Percentiles rank a stretch among this genome's conserved stretches.
Evolutionary conservation across 139 green algal genomes (phyloP).

Genomic region (Coccomyxa sp.): DNA sequence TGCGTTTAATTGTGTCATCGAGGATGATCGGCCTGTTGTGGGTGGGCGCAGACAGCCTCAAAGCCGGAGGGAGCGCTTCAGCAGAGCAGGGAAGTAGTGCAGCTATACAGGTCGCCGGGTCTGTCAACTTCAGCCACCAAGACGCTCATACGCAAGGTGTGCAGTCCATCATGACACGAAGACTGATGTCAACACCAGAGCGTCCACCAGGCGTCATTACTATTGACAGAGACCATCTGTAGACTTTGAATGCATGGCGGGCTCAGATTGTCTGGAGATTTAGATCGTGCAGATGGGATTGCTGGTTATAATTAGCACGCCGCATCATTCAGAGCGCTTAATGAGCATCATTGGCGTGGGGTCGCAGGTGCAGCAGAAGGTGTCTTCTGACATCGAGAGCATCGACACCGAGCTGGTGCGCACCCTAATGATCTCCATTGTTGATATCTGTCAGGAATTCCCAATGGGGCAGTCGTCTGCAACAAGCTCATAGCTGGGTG

Average conservation of each 20-base stretch:
- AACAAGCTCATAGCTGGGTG: background rate
- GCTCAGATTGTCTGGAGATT: background rate
- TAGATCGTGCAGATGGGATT: background rate
- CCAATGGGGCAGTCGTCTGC: background rate
- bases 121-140: slow-evolving; percentile 48
- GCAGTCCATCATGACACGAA: background rate
- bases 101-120: slow-evolving; percentile 82
- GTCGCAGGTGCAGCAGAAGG: slow-evolving; percentile 62
- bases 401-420: slow-evolving; percentile 72
- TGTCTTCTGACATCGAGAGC: slow-evolving; percentile 47
- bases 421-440: background rate
- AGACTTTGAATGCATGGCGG: background rate
- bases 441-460: too few species aligned
- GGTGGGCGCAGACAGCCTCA: too few species aligned
- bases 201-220: slow-evolving; percentile 4
- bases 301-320: background rate
- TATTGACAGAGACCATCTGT: background rate
- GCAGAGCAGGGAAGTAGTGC: slow-evolving; percentile 46
- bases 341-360: background rate
- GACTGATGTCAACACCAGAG: background rate
- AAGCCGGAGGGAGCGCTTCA: too few species aligned
- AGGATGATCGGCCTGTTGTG: too few species aligned
- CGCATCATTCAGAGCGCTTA: background rate
- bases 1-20: too few species aligned
- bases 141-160: slow-evolving; percentile 69